A percentile compares a stretch with the other conserved stretches of the same genome.
Conservation (phyloP, 2,329 filamentous ascomycete species). For the Hypoxylon sp. region DNA sequence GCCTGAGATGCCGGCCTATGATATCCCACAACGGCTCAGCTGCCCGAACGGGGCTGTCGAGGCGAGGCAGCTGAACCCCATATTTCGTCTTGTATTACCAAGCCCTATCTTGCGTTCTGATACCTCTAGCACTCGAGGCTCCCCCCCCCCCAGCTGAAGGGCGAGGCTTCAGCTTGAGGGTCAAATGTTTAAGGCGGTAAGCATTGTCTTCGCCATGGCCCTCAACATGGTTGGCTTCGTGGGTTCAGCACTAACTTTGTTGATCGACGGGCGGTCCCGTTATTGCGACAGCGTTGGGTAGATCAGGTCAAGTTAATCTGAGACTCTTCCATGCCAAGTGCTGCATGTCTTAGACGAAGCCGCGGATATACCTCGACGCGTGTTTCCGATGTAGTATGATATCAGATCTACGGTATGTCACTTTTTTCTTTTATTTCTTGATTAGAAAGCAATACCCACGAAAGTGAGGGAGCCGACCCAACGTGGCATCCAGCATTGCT, state of each 20-base stretch:
- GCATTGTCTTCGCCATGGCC: neutral
- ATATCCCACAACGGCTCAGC: constrained; percentile 29
- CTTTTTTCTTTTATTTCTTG: too few relatives aligned
- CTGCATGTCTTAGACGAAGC: constrained; percentile 24
- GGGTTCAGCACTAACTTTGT: constrained; percentile 21
- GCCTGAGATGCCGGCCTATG: constrained; percentile 16
- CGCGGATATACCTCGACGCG: constrained; percentile 13
- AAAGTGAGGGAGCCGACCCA: constrained; percentile 15
- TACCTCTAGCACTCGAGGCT: neutral
- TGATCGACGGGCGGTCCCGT: constrained; percentile 29
- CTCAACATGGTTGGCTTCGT: constrained; percentile 2
- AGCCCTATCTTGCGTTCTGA: constrained; percentile 14
- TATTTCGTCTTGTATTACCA: constrained; percentile 17
- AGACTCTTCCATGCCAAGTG: constrained; percentile 21
- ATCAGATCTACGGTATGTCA: constrained; percentile 14
- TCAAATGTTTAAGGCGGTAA: neutral
- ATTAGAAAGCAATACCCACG: constrained; percentile 1
- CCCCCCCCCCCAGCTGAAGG: neutral
- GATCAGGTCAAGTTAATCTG: constrained; percentile 13
- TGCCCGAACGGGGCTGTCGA: constrained; percentile 31
- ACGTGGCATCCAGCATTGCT: neutral
- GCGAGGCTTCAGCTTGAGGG: neutral
- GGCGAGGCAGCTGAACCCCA: constrained; percentile 25
- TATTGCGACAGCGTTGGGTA: constrained; percentile 16
- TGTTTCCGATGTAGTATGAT: constrained; percentile 5